phyloP scores from a whole-genome alignment of 2,329 filamentous ascomycete genomes.

The Plectosphaerella cucumerina region DNA sequence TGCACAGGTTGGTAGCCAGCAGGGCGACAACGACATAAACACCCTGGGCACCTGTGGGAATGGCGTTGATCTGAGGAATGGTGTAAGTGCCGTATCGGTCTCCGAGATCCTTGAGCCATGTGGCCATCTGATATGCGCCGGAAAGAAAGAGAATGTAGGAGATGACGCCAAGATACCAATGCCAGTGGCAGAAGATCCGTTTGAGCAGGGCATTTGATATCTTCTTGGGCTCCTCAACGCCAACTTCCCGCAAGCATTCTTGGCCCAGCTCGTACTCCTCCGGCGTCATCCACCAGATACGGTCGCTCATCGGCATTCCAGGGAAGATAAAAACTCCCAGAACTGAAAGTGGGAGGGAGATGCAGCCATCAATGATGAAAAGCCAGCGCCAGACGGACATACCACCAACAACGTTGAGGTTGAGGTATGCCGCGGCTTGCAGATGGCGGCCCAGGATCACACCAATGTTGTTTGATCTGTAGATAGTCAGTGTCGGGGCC shows the following conservation, averaged over 20 bases:
- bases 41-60: constrained; percentile 18
- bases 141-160: constrained; percentile 17
- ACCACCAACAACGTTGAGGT: constrained; percentile 41
- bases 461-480: constrained; percentile 16
- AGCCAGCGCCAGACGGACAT: constrained; percentile 48
- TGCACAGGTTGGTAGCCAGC: constrained; percentile 23
- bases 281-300: constrained; percentile 27
- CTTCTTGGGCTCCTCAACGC: constrained; percentile 12
- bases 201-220: constrained; percentile 18
- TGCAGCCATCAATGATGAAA: constrained; percentile 52
- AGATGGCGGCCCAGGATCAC: constrained; percentile 24
- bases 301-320: constrained; percentile 31
- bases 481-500: not conserved
- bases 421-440: constrained; percentile 38
- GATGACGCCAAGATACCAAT: constrained; percentile 17
- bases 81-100: constrained; percentile 12
- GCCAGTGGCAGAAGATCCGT: constrained; percentile 18
- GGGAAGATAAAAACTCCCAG: constrained; percentile 43
- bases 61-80: constrained; percentile 15
- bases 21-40: constrained; percentile 20
- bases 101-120: constrained; percentile 15
- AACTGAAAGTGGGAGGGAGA: constrained; percentile 47
- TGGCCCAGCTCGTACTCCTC: constrained; percentile 26
- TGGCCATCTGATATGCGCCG: constrained; percentile 11
- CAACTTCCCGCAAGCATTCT: constrained; percentile 19